A percentile compares a stretch with the other conserved stretches of the same genome.
Conservation (phyloP, 176 grass and related monocot species). For the Carex myosuroides region DNA sequence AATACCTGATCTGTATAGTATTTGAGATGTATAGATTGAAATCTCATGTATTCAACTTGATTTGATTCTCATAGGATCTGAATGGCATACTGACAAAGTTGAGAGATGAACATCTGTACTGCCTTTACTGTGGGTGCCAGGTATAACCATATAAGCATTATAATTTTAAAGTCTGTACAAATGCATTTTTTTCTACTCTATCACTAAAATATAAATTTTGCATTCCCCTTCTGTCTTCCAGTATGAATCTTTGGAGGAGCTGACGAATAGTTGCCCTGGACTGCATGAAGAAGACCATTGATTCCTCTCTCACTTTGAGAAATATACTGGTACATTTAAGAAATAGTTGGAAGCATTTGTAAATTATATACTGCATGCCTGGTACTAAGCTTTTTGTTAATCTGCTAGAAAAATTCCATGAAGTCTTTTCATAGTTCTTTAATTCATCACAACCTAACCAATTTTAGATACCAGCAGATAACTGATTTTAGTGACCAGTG, state of each 20-base stretch:
- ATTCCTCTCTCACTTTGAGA: conserved; percentile 25
- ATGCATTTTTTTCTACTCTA: not conserved
- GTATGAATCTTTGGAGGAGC: conserved; percentile 69
- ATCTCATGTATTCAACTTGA: not conserved
- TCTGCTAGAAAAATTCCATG: not conserved
- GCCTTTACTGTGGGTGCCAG: conserved; percentile 83
- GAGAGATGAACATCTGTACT: conserved; percentile 56
- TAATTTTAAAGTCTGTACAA: not conserved
- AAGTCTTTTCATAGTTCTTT: not conserved
- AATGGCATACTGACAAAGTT: conserved; percentile 61
- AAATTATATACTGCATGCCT: not conserved
- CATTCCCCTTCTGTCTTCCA: conserved; percentile 19
- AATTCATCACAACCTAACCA: not conserved
- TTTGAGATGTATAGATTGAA: not conserved
- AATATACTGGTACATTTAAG: not conserved
- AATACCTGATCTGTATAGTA: not conserved
- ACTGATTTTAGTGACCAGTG: not conserved
- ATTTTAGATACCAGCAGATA: not conserved
- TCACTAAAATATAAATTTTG: conserved; percentile 4
- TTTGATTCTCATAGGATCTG: conserved; percentile 44
- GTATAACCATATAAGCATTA: conserved; percentile 18
- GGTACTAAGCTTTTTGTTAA: not conserved
- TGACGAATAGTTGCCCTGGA: conserved; percentile 62
- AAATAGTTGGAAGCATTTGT: not conserved
- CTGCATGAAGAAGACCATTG: conserved; percentile 72